Evolutionary conservation across 768 basidiomycete species (phyloP).

Genomic region (Amanita muscaria): DNA sequence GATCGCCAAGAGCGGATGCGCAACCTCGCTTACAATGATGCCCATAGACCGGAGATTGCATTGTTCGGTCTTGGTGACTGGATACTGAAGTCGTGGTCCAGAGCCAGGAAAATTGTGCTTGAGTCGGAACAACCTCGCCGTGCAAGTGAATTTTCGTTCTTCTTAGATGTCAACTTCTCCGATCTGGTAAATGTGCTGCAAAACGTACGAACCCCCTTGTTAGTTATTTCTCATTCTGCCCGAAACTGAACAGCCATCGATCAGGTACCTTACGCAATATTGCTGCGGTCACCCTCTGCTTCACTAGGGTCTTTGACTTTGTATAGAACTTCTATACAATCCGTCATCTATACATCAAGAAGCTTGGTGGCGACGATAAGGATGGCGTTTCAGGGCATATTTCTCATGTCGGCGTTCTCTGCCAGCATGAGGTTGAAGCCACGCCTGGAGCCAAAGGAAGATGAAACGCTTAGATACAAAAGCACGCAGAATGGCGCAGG

Average conservation of each 20-base stretch:
- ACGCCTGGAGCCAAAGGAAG: constrained; percentile 51
- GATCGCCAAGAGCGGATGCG: constrained; percentile 72
- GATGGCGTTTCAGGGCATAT: constrained; percentile 79
- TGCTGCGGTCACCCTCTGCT: constrained; percentile 62
- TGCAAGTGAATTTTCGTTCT: constrained; percentile 35
- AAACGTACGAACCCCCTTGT: constrained; percentile 49
- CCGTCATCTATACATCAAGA: constrained; percentile 56
- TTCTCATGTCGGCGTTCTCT: constrained; percentile 81
- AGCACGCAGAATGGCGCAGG: constrained; percentile 48
- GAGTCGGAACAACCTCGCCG: constrained; percentile 42
- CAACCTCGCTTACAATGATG: constrained; percentile 64
- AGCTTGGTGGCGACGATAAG: constrained; percentile 54
- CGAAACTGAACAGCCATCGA: constrained; percentile 9
- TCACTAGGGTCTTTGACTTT: constrained; percentile 76
- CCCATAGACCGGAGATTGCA: constrained; percentile 71
- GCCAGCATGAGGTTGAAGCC: constrained; percentile 68
- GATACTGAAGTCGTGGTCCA: constrained; percentile 74
- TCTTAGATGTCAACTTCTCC: constrained; percentile 52
- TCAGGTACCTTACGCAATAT: constrained; percentile 67
- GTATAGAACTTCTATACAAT: constrained; percentile 71
- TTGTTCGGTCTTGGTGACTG: constrained; percentile 81
- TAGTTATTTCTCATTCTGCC: constrained; percentile 14
- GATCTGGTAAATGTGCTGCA: constrained; percentile 59
- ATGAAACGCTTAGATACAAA: constrained; percentile 41
- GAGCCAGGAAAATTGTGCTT: constrained; percentile 49